Evolutionary conservation across 139 green algal species (phyloP), one percentile per base, ranked within the genome.

Genomic region (Tetraselmis striata): DNA sequence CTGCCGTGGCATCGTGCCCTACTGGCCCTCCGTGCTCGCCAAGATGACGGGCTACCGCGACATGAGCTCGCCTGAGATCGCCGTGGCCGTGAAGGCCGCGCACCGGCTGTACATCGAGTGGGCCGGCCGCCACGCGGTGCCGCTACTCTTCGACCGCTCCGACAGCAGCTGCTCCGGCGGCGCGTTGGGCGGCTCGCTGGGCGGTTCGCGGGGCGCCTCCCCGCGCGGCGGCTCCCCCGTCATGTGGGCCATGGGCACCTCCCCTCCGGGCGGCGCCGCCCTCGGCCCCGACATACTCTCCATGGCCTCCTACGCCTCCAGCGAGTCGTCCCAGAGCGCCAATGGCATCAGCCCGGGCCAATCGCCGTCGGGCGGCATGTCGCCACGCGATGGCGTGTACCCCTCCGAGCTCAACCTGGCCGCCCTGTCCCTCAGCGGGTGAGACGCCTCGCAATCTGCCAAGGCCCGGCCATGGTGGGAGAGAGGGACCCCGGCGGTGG

Each of bases 11-110:
- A 87, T 93, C 30, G 93, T 97, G 74, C 93, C 93, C 28, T 97
- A 95, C 83, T 97, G 93, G 93, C 93, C 93, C 45, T 90, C 88
- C 77, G 93, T 93, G 86, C 87, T 97, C 59, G 90, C 93, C 28
- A 95, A 94, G 81, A 82, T 97, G 5, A 96, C 93, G 22, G 91
- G 91, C 1, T 97, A 96, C 78, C 45, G 45, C 11, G 93, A 97
- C 81, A 92, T 97, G 86, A 87, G 67, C 28, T 92, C 91, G 25
- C 91, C 92, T 0, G 92, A 96, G 88, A 86, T 96, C 5, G 88
- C 87, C 0, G 88, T 93, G 27, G 93, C 93, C 23, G 93, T 97
- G 75, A 92, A 93, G 74, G 85, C 91, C 2, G 91, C 92, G 5
- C 93, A 96, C 89, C 89, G 90, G 78, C 84, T 95, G 28, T 90